Conservation (phyloP, 2,329 filamentous ascomycete species). For the Penicillium sp. region DNA sequence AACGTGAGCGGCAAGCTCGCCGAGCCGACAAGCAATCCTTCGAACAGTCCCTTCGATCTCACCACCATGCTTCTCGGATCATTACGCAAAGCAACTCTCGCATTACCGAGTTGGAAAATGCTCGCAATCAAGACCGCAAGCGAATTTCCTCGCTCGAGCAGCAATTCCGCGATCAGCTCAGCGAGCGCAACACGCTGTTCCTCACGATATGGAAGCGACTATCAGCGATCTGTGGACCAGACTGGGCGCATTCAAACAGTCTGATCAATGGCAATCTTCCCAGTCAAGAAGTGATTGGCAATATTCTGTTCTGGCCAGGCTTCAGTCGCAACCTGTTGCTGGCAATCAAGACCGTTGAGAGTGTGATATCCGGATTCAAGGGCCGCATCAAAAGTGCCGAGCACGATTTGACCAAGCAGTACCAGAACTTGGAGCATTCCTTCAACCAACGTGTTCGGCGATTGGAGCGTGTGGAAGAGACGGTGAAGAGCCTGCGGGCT, state of each 20-base stretch:
- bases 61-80: conserved; percentile 79
- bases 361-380: conserved; percentile 70
- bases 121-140: conserved; percentile 69
- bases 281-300: conserved; percentile 76
- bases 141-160: conserved; percentile 70
- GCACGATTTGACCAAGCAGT: conserved; percentile 83
- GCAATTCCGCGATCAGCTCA: conserved; percentile 77
- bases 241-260: conserved; percentile 86
- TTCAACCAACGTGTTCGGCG: conserved; percentile 76
- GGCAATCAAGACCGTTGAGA: conserved; percentile 81
- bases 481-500: conserved; percentile 58
- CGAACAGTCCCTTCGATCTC: conserved; percentile 80
- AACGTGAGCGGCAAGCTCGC: conserved; percentile 80
- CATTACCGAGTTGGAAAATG: conserved; percentile 79
- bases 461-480: conserved; percentile 77
- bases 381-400: conserved; percentile 78
- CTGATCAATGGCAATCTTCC: conserved; percentile 84
- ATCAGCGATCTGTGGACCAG: conserved; percentile 75
- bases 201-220: conserved; percentile 86
- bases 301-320: conserved; percentile 66
- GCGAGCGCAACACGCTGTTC: conserved; percentile 81
- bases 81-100: conserved; percentile 78
- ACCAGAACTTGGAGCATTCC: conserved; percentile 74
- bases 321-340: conserved; percentile 86
- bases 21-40: conserved; percentile 82